phyloP scores from a whole-genome alignment of 164 flowering plant genomes.

The Magnolia officinalis region DNA sequence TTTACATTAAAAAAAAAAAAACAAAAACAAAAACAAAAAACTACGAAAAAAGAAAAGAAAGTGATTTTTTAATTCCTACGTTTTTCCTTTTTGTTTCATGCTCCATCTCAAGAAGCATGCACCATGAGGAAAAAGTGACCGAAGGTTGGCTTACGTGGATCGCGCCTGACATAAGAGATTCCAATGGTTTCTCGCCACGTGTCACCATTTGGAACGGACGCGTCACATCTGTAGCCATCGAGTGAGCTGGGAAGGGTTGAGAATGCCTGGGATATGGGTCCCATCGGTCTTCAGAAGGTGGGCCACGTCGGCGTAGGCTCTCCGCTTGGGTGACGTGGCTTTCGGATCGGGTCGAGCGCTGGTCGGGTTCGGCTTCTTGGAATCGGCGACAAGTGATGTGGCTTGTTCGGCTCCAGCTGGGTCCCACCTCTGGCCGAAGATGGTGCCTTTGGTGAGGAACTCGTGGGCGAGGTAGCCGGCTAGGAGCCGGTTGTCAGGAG shows the following conservation, averaged over 20 bases:
- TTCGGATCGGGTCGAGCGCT: background rate
- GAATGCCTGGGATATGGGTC: constrained; percentile 66
- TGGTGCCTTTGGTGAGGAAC: constrained; percentile 62
- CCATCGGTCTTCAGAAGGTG: constrained; percentile 55
- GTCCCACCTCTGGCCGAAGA: constrained; percentile 61
- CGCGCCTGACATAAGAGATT: background rate
- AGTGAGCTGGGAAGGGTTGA: constrained; percentile 80
- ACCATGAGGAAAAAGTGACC: background rate
- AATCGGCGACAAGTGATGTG: background rate
- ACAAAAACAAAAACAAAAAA: too few species aligned
- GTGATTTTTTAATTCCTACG: background rate
- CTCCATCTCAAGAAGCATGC: background rate
- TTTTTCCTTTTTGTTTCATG: background rate
- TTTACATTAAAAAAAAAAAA: too few species aligned
- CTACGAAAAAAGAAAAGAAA: too few species aligned
- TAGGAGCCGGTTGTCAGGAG: constrained; percentile 46
- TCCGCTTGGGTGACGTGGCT: constrained; percentile 4
- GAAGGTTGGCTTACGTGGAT: constrained; percentile 1
- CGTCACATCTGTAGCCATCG: constrained; percentile 63
- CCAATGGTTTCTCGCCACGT: constrained; percentile 3
- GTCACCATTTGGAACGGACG: background rate
- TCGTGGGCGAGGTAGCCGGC: constrained; percentile 88
- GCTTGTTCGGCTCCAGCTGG: constrained; percentile 40
- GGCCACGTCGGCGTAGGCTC: constrained; percentile 64
- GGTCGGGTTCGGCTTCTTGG: constrained; percentile 1